A percentile compares a stretch with the other conserved stretches of the same genome.
Conservation (phyloP, 306 rosid species). For the Fagus crenata region DNA sequence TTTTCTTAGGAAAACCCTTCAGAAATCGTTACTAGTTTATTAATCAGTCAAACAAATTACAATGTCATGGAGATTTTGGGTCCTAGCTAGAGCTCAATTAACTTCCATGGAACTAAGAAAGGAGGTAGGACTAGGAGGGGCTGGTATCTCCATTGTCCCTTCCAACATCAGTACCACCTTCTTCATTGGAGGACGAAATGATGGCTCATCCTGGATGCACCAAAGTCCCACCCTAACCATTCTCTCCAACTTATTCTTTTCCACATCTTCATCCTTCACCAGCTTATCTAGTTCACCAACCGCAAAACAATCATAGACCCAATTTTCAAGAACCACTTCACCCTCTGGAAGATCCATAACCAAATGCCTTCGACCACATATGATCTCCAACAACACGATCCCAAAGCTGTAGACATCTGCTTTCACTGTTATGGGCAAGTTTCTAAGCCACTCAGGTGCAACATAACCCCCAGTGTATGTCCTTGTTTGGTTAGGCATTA, state of each 20-base stretch:
- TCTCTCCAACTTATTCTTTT: conserved; percentile 5
- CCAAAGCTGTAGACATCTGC: conserved; percentile 45
- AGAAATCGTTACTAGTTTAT: no score
- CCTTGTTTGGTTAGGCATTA: conserved; percentile 33
- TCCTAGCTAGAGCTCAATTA: background rate
- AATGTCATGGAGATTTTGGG: background rate
- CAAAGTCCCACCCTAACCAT: conserved; percentile 37
- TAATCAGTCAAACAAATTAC: no score
- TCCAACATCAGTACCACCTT: conserved; percentile 39
- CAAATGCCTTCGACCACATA: conserved; percentile 31
- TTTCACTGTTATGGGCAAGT: conserved; percentile 30
- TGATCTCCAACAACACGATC: conserved; percentile 39
- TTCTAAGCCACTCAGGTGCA: conserved; percentile 42
- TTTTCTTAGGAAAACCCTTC: background rate
- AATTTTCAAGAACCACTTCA: conserved; percentile 22
- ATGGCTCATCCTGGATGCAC: conserved; percentile 35
- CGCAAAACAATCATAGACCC: conserved; percentile 31
- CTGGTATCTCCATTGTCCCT: conserved; percentile 33
- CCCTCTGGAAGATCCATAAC: conserved; percentile 22
- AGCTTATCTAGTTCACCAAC: conserved; percentile 18
- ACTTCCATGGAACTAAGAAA: conserved; percentile 3
- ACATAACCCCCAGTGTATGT: conserved; percentile 40
- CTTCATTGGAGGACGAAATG: conserved; percentile 36
- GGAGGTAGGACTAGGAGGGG: conserved; percentile 25
- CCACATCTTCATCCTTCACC: conserved; percentile 15